Evolutionary conservation across 2,329 filamentous ascomycete genomes (phyloP).

Genomic region (Neofusicoccum sp.): DNA sequence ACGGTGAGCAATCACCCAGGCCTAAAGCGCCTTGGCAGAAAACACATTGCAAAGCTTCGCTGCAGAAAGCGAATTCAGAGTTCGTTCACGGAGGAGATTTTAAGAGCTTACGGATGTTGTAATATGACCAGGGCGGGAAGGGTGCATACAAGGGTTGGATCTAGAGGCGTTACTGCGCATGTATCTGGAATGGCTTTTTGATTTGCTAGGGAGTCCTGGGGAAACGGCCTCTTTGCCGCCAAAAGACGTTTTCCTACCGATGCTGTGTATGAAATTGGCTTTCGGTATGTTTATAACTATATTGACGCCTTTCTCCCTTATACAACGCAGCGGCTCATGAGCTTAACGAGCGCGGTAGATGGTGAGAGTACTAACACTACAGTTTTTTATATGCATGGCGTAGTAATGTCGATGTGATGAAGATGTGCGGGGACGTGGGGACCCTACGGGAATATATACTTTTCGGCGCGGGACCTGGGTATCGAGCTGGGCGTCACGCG

Average conservation of each 20-base stretch:
- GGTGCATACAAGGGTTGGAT: constrained; percentile 9
- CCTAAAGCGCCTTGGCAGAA: neutral
- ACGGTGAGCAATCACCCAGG: neutral
- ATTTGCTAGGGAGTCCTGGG: neutral
- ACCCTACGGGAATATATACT: too few species aligned
- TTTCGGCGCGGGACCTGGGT: too few species aligned
- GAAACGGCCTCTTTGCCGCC: neutral
- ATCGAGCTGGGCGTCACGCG: too few species aligned
- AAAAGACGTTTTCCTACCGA: neutral
- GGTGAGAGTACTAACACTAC: too few species aligned
- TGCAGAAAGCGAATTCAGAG: neutral
- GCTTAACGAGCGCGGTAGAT: too few species aligned
- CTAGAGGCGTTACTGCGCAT: constrained; percentile 13
- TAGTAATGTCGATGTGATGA: too few species aligned
- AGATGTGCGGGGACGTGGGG: too few species aligned
- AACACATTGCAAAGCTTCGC: neutral
- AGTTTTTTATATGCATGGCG: too few species aligned
- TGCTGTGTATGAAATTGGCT: too few species aligned
- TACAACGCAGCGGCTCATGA: too few species aligned
- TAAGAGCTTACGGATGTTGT: constrained; percentile 1
- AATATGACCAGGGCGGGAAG: neutral
- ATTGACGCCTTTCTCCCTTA: too few species aligned
- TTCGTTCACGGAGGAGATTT: neutral
- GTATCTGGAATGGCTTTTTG: neutral
- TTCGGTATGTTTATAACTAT: too few species aligned